These are phyloP conservation scores for Jasminum sambac DNA, from an alignment of 257 asterid genomes.

Conservation along the genomic window DNA sequence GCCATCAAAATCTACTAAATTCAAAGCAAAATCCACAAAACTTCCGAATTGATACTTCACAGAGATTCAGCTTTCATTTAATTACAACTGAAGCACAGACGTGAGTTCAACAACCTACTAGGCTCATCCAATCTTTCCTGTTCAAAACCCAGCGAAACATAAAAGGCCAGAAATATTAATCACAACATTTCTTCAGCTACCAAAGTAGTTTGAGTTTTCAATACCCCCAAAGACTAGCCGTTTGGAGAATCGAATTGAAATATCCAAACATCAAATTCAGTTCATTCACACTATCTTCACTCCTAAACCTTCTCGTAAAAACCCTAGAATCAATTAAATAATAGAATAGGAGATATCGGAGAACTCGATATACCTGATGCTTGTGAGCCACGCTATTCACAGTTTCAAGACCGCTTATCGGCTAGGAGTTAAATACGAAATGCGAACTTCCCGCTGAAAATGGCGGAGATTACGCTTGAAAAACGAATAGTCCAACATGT, in stretches of 20 bases:
- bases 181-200: neutral
- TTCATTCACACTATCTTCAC: constrained; percentile 13
- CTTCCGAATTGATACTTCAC: neutral
- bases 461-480: constrained; percentile 60
- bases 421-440: neutral
- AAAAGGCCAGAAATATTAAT: neutral
- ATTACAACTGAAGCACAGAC: neutral
- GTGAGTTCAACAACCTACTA: neutral
- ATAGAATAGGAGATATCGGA: neutral
- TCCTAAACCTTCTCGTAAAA: neutral
- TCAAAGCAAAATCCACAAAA: constrained; percentile 9
- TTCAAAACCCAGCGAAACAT: constrained; percentile 1
- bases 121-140: neutral
- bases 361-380: constrained; percentile 6
- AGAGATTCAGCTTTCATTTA: neutral
- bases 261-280: constrained; percentile 21
- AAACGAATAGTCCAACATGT: constrained; percentile 11
- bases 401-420: constrained; percentile 7
- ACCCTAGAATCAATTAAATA: neutral
- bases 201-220: neutral
- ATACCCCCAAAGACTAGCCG: constrained; percentile 18
- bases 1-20: constrained; percentile 49
- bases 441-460: constrained; percentile 64
- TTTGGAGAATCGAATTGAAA: neutral
- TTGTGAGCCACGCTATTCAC: neutral